Conservation (phyloP, 805 yeast species). For the Saturnispora quitensis region DNA sequence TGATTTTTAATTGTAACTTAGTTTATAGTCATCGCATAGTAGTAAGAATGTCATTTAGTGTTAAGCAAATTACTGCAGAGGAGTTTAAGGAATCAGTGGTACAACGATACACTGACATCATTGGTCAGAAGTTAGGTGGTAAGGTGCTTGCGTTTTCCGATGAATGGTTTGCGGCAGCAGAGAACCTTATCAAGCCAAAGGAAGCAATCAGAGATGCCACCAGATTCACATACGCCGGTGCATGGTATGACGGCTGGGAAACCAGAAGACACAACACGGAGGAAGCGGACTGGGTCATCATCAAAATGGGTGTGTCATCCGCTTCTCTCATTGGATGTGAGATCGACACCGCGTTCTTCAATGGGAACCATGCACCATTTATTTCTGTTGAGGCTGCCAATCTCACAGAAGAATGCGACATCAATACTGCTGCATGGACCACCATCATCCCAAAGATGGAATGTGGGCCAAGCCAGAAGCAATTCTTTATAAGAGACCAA, state of each 20-base stretch:
- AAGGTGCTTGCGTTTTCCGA: conserved; percentile 60
- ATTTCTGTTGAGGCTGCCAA: conserved; percentile 72
- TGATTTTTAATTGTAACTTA: not conserved
- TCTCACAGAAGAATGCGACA: conserved; percentile 28
- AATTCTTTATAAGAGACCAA: conserved; percentile 58
- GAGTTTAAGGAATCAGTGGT: conserved; percentile 41
- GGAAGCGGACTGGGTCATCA: conserved; percentile 80
- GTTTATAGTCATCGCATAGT: not conserved
- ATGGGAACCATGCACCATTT: conserved; percentile 91
- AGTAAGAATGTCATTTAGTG: conserved; percentile 7
- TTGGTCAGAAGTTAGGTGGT: conserved; percentile 82
- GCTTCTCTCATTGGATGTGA: conserved; percentile 79
- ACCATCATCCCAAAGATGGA: conserved; percentile 56
- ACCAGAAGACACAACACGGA: conserved; percentile 86
- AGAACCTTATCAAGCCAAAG: conserved; percentile 71
- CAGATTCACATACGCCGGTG: conserved; percentile 74
- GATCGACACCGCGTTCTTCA: conserved; percentile 87
- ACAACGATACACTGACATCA: conserved; percentile 60
- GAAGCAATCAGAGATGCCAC: conserved; percentile 78
- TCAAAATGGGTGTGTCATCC: conserved; percentile 74
- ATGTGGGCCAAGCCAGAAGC: conserved; percentile 86
- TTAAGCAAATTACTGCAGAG: conserved; percentile 22
- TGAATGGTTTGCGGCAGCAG: conserved; percentile 94
- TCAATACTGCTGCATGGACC: conserved; percentile 50
- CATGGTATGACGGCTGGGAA: conserved; percentile 99